Evolutionary conservation across 2,329 filamentous ascomycete genomes (phyloP).

Genomic region (Hypoxylon sp.): DNA sequence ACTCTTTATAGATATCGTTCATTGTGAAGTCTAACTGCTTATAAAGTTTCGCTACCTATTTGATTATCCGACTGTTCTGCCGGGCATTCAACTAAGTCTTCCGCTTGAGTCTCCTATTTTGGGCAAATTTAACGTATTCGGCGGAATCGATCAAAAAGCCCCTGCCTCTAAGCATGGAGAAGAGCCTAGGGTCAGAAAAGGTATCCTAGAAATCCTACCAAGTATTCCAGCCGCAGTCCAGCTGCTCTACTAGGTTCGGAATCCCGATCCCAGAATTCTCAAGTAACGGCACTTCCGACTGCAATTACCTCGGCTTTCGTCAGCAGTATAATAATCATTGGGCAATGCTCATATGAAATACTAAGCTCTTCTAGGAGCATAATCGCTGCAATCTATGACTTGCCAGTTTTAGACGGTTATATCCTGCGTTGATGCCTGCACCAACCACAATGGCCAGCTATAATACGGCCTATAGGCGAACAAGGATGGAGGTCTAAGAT

Average conservation of each 20-base stretch:
- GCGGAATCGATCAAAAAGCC: conserved; percentile 28
- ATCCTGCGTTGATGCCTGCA: neutral
- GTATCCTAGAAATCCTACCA: neutral
- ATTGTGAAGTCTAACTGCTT: neutral
- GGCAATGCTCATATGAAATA: neutral
- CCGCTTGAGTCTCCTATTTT: conserved; percentile 16
- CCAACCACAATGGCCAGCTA: neutral
- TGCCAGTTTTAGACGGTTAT: neutral
- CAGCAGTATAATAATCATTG: neutral
- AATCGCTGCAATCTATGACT: neutral
- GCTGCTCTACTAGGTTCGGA: neutral
- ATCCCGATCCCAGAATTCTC: neutral
- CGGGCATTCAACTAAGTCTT: neutral
- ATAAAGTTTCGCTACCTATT: neutral
- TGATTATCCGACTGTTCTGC: neutral
- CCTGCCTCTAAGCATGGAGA: conserved; percentile 15
- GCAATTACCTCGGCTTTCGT: conserved; percentile 2
- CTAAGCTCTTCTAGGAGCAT: neutral
- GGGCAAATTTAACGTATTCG: conserved; percentile 10
- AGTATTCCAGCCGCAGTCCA: conserved; percentile 1
- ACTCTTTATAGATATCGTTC: conserved; percentile 3
- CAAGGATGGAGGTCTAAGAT: neutral
- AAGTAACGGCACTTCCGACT: neutral
- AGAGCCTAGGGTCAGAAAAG: neutral
- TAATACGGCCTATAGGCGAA: neutral